phyloP scores from a whole-genome alignment of 2,329 filamentous ascomycete species.

The Cladosporium sp. region DNA sequence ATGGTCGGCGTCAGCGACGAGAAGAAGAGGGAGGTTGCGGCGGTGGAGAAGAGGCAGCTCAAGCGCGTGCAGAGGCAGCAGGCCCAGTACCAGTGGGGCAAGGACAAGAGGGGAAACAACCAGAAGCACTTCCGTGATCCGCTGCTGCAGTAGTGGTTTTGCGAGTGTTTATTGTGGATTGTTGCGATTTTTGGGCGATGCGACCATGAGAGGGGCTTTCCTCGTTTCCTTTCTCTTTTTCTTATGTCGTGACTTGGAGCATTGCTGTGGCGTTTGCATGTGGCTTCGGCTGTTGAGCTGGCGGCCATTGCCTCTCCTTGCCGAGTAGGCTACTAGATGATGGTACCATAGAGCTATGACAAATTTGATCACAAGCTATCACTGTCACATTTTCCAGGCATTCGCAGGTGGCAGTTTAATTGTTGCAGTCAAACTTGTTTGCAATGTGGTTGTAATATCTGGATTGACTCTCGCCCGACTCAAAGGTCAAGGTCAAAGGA shows the following conservation, averaged over 20 bases:
- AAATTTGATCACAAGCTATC: no score
- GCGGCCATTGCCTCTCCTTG: no score
- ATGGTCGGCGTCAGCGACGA: slow-evolving; percentile 72
- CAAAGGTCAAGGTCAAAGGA: no score
- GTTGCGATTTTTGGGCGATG: neutral
- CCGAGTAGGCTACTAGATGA: no score
- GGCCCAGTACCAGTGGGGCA: slow-evolving; percentile 57
- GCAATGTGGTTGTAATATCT: no score
- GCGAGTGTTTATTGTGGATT: neutral
- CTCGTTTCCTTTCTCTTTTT: neutral
- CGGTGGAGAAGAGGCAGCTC: slow-evolving; percentile 62
- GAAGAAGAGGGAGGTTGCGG: slow-evolving; percentile 63
- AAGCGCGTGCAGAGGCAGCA: slow-evolving; percentile 52
- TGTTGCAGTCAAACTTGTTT: no score
- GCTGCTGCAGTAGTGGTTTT: slow-evolving; percentile 28
- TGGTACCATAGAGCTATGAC: no score
- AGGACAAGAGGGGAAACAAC: slow-evolving; percentile 69
- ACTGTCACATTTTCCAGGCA: no score
- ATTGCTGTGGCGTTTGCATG: slow-evolving; percentile 3
- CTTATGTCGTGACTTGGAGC: slow-evolving; percentile 6
- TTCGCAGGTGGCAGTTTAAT: no score
- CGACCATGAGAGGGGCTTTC: neutral
- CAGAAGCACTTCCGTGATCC: slow-evolving; percentile 67
- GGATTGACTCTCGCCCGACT: no score
- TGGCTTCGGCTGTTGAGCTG: neutral